phyloP scores from a whole-genome alignment of 2,329 filamentous ascomycete genomes.

The Thermothelomyces thermophilus region DNA sequence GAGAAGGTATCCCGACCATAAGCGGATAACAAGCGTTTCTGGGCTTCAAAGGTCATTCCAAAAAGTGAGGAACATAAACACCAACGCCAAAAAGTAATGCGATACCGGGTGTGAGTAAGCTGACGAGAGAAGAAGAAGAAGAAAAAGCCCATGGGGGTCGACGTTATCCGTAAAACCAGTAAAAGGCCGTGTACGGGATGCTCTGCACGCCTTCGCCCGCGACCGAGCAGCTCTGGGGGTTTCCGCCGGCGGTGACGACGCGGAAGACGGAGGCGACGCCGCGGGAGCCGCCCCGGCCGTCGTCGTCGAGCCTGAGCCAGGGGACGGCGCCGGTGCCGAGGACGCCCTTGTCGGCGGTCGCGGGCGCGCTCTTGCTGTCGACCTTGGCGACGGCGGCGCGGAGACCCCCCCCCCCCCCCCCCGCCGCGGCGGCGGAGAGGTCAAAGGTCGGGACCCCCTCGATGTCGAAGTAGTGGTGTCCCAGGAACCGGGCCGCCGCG shows the following conservation, averaged over 20 bases:
- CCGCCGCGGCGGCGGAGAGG: constrained; percentile 39
- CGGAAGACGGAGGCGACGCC: constrained; percentile 45
- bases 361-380: constrained; percentile 46
- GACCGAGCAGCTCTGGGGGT: constrained; percentile 36
- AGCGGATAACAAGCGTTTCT: no score
- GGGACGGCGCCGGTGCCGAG: constrained; percentile 46
- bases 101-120: no score
- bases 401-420: no score
- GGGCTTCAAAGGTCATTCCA: no score
- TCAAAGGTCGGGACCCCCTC: constrained; percentile 53
- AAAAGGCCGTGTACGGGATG: constrained; percentile 50
- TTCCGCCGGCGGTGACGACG: constrained; percentile 48
- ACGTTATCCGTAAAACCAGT: constrained; percentile 46
- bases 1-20: no score
- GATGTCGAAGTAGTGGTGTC: constrained; percentile 61
- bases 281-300: constrained; percentile 30
- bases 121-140: no score
- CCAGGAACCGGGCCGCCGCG: constrained; percentile 43
- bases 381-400: constrained; percentile 44
- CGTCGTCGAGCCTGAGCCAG: constrained; percentile 44
- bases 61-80: no score
- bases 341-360: constrained; percentile 39
- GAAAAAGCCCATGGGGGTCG: no score
- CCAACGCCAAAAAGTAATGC: no score
- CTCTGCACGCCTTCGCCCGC: constrained; percentile 41